Evolutionary conservation across 768 basidiomycete species (phyloP).

Genomic region (Tylopilus cervinicoccineus): DNA sequence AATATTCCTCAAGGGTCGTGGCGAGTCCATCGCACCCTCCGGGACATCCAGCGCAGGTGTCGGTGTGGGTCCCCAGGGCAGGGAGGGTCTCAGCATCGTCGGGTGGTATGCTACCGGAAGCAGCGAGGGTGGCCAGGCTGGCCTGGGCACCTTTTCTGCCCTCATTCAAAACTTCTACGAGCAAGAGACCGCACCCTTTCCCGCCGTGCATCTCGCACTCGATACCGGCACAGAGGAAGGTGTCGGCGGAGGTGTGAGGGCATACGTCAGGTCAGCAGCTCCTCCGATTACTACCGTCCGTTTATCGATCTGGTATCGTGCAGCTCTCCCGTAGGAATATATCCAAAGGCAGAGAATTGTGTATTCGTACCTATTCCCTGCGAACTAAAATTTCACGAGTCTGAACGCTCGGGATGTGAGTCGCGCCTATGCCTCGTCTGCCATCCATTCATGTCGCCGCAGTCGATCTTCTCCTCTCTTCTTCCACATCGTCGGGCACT

Average conservation of each 20-base stretch:
- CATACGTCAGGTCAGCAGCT: conserved; percentile 71
- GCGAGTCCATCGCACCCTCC: conserved; percentile 40
- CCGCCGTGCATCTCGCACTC: conserved; percentile 86
- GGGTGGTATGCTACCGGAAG: conserved; percentile 90
- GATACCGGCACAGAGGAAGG: conserved; percentile 76
- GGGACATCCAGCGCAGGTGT: conserved; percentile 15
- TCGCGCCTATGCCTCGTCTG: conserved; percentile 12
- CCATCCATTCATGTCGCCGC: conserved; percentile 3
- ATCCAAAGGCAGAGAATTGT: conserved; percentile 90
- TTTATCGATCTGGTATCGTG: conserved; percentile 4
- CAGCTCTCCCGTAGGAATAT: conserved; percentile 85
- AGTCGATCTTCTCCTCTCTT: conserved; percentile 80
- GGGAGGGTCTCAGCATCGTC: conserved; percentile 82
- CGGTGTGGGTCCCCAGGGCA: conserved; percentile 21
- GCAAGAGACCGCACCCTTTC: conserved; percentile 84
- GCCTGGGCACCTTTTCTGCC: conserved; percentile 89
- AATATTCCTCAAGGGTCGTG: conserved; percentile 58
- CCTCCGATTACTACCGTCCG: conserved; percentile 1
- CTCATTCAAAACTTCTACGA: conserved; percentile 98
- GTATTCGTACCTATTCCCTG: conserved; percentile 93
- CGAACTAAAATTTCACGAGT: conserved; percentile 74
- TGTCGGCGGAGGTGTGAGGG: conserved; percentile 71
- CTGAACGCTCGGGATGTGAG: conserved; percentile 84
- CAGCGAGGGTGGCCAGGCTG: conserved; percentile 34
- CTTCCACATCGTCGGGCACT: conserved; percentile 35